Evolutionary conservation across 1,284 basidiomycete species (phyloP).

Genomic region (Apiotrichum akiyoshidainum): DNA sequence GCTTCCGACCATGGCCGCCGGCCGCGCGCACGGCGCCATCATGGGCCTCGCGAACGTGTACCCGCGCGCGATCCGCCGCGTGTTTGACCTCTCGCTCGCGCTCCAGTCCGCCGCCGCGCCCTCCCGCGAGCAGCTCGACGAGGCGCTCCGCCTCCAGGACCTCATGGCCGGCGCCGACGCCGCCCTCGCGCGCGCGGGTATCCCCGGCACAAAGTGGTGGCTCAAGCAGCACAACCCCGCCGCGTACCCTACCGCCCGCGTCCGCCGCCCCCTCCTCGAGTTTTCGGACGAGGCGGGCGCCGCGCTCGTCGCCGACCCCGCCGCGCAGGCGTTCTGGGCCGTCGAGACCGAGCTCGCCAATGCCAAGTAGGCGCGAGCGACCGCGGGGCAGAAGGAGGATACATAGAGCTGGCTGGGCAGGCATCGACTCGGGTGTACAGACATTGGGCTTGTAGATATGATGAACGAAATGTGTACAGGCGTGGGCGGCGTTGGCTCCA

Average conservation of each 20-base stretch:
- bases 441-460: too few species aligned
- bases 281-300: slow-evolving; percentile 58
- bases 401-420: background rate
- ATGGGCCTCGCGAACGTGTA: slow-evolving; percentile 75
- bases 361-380: slow-evolving; percentile 10
- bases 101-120: slow-evolving; percentile 57
- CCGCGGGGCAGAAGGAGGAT: background rate
- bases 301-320: slow-evolving; percentile 65
- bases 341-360: slow-evolving; percentile 61
- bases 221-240: slow-evolving; percentile 58
- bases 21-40: slow-evolving; percentile 68
- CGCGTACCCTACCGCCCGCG: slow-evolving; percentile 65
- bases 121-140: slow-evolving; percentile 56
- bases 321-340: slow-evolving; percentile 63
- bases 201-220: slow-evolving; percentile 77
- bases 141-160: slow-evolving; percentile 73
- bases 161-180: slow-evolving; percentile 74
- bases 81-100: slow-evolving; percentile 61
- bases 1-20: slow-evolving; percentile 61
- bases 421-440: background rate
- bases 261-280: slow-evolving; percentile 69
- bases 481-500: too few species aligned
- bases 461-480: too few species aligned
- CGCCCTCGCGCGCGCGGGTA: slow-evolving; percentile 71
- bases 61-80: slow-evolving; percentile 61